These are phyloP conservation scores for Wickerhamomyces subpelliculosus DNA, from an alignment of 805 yeast species.

Conservation along the genomic window DNA sequence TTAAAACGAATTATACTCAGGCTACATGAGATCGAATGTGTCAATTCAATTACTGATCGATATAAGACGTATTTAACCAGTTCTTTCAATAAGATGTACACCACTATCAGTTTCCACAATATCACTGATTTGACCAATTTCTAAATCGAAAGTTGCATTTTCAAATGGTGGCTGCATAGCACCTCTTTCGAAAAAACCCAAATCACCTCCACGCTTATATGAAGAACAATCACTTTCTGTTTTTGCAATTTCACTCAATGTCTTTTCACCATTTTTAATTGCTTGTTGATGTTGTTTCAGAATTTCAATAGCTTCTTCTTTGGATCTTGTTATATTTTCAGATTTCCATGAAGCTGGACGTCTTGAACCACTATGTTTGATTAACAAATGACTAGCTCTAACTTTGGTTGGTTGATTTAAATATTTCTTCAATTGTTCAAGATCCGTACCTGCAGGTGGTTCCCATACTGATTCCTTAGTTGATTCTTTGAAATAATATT, in stretches of 20 bases:
- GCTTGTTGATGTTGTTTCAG: slow-evolving; percentile 49
- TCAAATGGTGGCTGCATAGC: slow-evolving; percentile 96
- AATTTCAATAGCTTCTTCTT: slow-evolving; percentile 75
- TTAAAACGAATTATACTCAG: not conserved
- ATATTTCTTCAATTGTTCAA: slow-evolving; percentile 49
- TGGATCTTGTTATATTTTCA: slow-evolving; percentile 64
- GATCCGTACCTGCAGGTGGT: slow-evolving; percentile 80
- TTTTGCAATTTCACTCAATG: slow-evolving; percentile 65
- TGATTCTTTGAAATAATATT: slow-evolving; percentile 69
- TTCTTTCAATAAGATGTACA: slow-evolving; percentile 79
- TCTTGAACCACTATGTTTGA: slow-evolving; percentile 78
- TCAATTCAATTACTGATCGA: too few relatives aligned
- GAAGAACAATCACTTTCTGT: slow-evolving; percentile 88
- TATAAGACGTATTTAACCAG: slow-evolving; percentile 48
- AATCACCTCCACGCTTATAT: slow-evolving; percentile 82
- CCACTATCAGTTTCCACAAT: slow-evolving; percentile 90
- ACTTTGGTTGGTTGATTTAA: slow-evolving; percentile 60
- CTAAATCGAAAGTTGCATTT: slow-evolving; percentile 72
- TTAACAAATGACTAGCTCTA: slow-evolving; percentile 72
- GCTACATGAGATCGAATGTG: too few relatives aligned
- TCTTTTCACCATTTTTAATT: slow-evolving; percentile 56
- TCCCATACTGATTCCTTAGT: slow-evolving; percentile 83
- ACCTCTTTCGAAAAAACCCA: slow-evolving; percentile 83
- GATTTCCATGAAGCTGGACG: slow-evolving; percentile 91
- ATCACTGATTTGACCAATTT: slow-evolving; percentile 77